Evolutionary conservation across 345 rosid species (phyloP), one percentile per base, ranked within the genome.

Genomic region (Citrus cavaleriei): DNA sequence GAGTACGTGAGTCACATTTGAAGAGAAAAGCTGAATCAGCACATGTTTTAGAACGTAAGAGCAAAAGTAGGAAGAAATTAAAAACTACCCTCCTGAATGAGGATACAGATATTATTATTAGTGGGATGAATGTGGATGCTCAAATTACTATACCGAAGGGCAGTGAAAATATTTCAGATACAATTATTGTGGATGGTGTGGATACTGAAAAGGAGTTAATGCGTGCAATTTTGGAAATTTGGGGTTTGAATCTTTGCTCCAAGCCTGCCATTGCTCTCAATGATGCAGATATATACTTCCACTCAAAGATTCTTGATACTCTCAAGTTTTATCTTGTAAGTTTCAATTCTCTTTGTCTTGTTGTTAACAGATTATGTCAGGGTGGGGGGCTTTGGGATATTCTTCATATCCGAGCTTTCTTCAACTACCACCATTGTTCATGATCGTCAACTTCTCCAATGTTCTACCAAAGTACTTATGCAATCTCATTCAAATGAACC

Each of bases 231-330:
- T 90, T 88, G 77, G 90, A 92, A 68, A 84, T 93, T 70, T 95
- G 99, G 99, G 89, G 74, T 79, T 80, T 83, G 69, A 89, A 91
- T 74, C 66, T 59, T 22, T 82, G 83, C 68, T 82, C 83, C 34
- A 66, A 60, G 77, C 77, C 86, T 63, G 35, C 79, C 72, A 61
- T 82, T 70, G 78, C 89, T 30, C 55, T 81, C 19, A 82, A 84
- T 83, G 93, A 96, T 85, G 94, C 87, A 46, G 94, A 90, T 69
- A 79, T 87, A 73, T 85, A 76, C 81, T 89, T 90, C 80, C 86
- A 81, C 77, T 85, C 94, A 70, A 96, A 88, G 90, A 89, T 96
- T 75, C 85, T 94, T 67, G 97, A 94, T 71, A 87, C 92, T 68
- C 89, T 96, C 74, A 91, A 76, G 73, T 78, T 92, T 22, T 95